Percentiles rank a stretch among this genome's conserved stretches.
phyloP scores from a whole-genome alignment of 2,329 filamentous ascomycete species.

The Penicillium sumatraense region DNA sequence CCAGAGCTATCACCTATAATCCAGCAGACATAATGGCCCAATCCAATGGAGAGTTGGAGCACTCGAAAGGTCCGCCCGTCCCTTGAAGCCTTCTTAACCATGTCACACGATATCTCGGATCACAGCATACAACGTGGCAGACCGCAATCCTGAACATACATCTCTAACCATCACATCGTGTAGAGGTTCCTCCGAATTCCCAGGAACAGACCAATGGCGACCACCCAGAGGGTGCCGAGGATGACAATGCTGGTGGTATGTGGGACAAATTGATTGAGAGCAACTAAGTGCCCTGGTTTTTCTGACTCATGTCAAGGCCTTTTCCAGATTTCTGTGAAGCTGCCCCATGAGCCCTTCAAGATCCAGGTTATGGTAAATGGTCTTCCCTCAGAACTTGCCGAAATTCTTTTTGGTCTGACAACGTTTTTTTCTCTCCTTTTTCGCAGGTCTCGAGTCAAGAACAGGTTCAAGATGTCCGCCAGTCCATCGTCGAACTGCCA shows the following conservation, averaged over 20 bases:
- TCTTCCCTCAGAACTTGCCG: neutral
- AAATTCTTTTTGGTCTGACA: slow-evolving; percentile 29
- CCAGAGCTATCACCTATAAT: slow-evolving; percentile 19
- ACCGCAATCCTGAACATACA: neutral
- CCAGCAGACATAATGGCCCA: slow-evolving; percentile 41
- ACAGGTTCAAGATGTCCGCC: slow-evolving; percentile 95
- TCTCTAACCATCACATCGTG: slow-evolving; percentile 17
- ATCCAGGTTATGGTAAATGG: slow-evolving; percentile 82
- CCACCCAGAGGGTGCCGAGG: slow-evolving; percentile 39
- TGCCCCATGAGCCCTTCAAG: slow-evolving; percentile 78
- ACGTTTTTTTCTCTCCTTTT: slow-evolving; percentile 8
- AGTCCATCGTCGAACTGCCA: slow-evolving; percentile 92
- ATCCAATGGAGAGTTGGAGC: slow-evolving; percentile 44
- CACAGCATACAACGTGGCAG: slow-evolving; percentile 11
- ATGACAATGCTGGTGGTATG: slow-evolving; percentile 43
- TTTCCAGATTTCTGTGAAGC: slow-evolving; percentile 75
- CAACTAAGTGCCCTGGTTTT: slow-evolving; percentile 2
- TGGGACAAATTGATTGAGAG: neutral
- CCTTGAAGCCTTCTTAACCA: slow-evolving; percentile 4
- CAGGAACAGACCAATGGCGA: slow-evolving; percentile 41
- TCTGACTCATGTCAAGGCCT: slow-evolving; percentile 48
- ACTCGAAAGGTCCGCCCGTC: slow-evolving; percentile 42
- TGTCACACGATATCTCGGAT: slow-evolving; percentile 15
- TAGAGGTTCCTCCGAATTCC: slow-evolving; percentile 37
- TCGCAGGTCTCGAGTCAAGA: slow-evolving; percentile 84